Base-by-base conservation (phyloP, 495 filamentous ascomycete genomes). In the Bathelium albidoporum region DNA sequence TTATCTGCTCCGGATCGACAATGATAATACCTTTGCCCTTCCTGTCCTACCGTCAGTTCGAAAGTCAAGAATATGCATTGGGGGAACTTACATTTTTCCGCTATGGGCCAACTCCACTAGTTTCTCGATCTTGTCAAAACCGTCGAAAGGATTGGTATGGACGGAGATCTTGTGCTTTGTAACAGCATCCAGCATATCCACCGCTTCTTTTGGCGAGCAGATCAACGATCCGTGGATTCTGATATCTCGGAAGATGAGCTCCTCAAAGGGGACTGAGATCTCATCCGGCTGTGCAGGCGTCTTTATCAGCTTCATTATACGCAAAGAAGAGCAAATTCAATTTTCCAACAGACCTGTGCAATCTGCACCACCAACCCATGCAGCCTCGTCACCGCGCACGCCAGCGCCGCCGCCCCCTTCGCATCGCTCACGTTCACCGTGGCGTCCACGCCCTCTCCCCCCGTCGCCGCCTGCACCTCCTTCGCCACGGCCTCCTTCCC, bases 361-460 rank as follows among this genome's bases (percentile, higher is more conserved):
- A 85, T 77, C 71, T 84, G 81, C 16, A 85, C 70, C 52, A 84
- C 68, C 1, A 72, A 72, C 16, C 82, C 82, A 68, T 84, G 82
- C 76, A 79, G 77, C 62, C 72, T 80, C 3, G 83, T 84, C 7
- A 81, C 73, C 5, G 80, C 82, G 55, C 78, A 79, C 7, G 74
- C 75, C 28, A 78, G 65, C 5, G 74, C 82, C 22, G 79, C 74
- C n/a, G 81, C 77, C 3, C 64, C 64, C 4, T 67, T 63, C 28
- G 72, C 72, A 64, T 83, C 80, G 24, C 75, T 75, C 2, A 81
- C 66, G 61, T 75, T 78, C 22, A 82, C 61, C 11, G 79, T 76
- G 12, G 77, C 76, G 53, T 79, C 77, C 9, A 74, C 79, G 16
- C 81, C 79, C 34, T 69, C 55, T 3, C 78, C 81, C 32, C 74